phyloP scores from a whole-genome alignment of 129 eudicot genomes.

The Lactuca sativa region DNA sequence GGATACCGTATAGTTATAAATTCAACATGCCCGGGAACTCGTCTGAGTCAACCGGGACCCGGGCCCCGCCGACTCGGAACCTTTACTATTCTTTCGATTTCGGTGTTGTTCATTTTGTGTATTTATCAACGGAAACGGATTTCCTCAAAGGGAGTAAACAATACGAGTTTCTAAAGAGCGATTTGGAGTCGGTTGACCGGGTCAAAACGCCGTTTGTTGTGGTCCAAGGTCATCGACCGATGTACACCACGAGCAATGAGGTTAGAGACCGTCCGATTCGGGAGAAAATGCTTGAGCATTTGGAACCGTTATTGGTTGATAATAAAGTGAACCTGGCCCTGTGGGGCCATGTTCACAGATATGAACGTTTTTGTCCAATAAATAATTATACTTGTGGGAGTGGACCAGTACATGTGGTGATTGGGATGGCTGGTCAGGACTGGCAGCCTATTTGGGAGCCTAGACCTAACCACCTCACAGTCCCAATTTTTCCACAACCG shows the following conservation, averaged over 20 bases:
- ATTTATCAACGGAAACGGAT: conserved; percentile 84
- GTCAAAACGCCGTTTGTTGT: conserved; percentile 88
- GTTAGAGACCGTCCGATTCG: conserved; percentile 55
- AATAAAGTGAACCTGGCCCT: conserved; percentile 81
- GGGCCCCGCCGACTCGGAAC: conserved; percentile 81
- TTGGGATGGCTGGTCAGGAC: conserved; percentile 95
- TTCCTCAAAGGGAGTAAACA: conserved; percentile 80
- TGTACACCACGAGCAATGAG: conserved; percentile 92
- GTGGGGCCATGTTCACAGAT: conserved; percentile 98
- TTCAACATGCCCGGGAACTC: conserved; percentile 98
- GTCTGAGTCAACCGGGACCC: conserved; percentile 62
- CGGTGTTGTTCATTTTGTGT: conserved; percentile 88
- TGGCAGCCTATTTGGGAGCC: conserved; percentile 97
- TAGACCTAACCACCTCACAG: conserved; percentile 49
- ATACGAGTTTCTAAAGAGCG: conserved; percentile 70
- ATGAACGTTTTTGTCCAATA: conserved; percentile 93
- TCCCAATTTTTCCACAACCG: conserved; percentile 83
- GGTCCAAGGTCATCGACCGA: conserved; percentile 96
- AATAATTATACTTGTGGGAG: conserved; percentile 77
- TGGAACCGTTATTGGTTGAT: conserved; percentile 80
- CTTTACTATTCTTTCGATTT: conserved; percentile 82
- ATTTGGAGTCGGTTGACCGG: conserved; percentile 83
- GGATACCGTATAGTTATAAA: conserved; percentile 87
- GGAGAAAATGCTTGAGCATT: conserved; percentile 61
- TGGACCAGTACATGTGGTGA: conserved; percentile 83